These are phyloP conservation scores for Sclerospora graminicola DNA, from an alignment of 352 stramenopile genomes.

Conservation along the genomic window DNA sequence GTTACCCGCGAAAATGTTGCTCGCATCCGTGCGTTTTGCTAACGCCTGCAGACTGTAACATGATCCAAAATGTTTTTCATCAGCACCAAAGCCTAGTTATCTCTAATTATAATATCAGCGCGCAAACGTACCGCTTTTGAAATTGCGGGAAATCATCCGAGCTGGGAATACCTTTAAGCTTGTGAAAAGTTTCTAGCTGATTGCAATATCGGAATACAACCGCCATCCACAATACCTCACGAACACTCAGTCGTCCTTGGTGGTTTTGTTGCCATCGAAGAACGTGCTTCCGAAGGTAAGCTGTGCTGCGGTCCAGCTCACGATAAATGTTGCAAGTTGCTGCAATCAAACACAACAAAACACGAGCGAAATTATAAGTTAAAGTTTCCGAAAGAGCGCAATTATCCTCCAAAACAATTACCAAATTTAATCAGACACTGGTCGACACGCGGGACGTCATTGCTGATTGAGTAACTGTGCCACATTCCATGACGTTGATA, in stretches of 20 bases:
- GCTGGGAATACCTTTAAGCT: constrained; percentile 62
- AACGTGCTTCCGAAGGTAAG: constrained; percentile 72
- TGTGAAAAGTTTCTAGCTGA: constrained; percentile 74
- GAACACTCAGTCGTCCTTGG: constrained; percentile 53
- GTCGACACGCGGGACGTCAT: constrained; percentile 60
- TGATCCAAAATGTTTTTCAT: background rate
- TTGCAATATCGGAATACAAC: constrained; percentile 77
- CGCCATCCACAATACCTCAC: constrained; percentile 74
- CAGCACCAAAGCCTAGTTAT: background rate
- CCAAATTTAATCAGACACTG: constrained; percentile 62
- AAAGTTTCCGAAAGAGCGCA: background rate
- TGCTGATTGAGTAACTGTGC: constrained; percentile 75
- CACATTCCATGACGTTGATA: constrained; percentile 83
- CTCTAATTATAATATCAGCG: background rate
- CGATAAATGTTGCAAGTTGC: constrained; percentile 81
- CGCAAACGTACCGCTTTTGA: constrained; percentile 40
- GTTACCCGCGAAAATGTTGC: constrained; percentile 37
- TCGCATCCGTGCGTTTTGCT: constrained; percentile 45
- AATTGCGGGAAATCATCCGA: constrained; percentile 57
- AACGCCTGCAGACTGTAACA: constrained; percentile 28
- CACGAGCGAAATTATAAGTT: no score
- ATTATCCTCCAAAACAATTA: constrained; percentile 17
- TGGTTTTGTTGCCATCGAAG: constrained; percentile 67
- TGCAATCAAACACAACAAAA: constrained; percentile 11
- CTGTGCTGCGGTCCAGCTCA: constrained; percentile 69